Evolutionary conservation across 257 asterid species (phyloP), one percentile per base, ranked within the genome.

Genomic region (Solanum ossicruentum): DNA sequence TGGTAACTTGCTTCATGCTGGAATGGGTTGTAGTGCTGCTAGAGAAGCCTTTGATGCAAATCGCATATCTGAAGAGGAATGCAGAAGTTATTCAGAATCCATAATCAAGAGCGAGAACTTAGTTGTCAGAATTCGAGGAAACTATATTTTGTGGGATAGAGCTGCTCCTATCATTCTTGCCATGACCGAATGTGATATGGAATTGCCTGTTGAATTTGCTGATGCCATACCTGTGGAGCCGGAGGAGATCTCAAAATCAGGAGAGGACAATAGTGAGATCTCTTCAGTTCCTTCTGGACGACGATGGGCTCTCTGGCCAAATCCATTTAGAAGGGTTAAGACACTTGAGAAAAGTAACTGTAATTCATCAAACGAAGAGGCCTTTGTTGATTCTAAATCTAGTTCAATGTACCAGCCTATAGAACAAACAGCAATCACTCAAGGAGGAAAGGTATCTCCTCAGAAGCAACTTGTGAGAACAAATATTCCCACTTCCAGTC

Each of bases 251-350:
- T 85, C 57, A 36, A 92, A 89, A 85, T 75, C 81, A 23, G 91
- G 86, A 88, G 93, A 90, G 80, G 93, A 84, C 47, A 91, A 86
- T 58, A 26, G 90, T 21, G 92, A 82, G 72, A 47, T 84, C 85
- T 60, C 87, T 65, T 61, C 94, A 7, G 90, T 93, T 81, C 90
- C 95, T 57, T 88, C 97, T 60, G 92, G 90, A 47, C 89, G 98
- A 0, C 89, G 95, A 87, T 97, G 99, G 99, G 93, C 98, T 88
- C 96, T 95, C 61, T 97, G 99, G 99, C 91, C 94, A 69, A 95
- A 91, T 83, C 95, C 99, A 0, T 97, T 97, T 88, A 90, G 99
- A 88, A 94, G 98, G 88, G 95, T 89, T 23, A 93, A 92, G 89
- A 88, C 95, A 28, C 91, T 92, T 52, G 98, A 95, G 85, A 95